These are phyloP conservation scores for Phascolomyces articulosus DNA, from an alignment of 371 early-diverging fungal species.

Conservation along the genomic window DNA sequence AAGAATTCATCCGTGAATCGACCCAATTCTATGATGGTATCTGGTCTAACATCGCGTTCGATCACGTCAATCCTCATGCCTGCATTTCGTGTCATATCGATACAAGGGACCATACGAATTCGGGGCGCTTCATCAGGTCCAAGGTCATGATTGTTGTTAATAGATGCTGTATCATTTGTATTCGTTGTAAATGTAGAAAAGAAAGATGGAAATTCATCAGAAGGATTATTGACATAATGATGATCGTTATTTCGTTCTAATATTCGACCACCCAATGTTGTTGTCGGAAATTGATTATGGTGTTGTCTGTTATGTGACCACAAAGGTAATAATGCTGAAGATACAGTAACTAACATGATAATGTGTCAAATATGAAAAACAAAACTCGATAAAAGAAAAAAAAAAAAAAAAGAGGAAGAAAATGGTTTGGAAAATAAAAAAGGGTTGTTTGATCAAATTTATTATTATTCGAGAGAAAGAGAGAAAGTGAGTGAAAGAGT, in stretches of 20 bases:
- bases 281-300: neutral
- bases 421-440: neutral
- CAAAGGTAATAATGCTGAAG: neutral
- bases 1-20: constrained; percentile 71
- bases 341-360: neutral
- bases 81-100: constrained; percentile 56
- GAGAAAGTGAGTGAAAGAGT: neutral
- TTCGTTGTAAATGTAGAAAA: constrained; percentile 6
- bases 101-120: constrained; percentile 70
- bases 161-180: neutral
- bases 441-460: neutral
- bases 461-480: neutral
- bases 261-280: too few species aligned
- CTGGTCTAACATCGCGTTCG: constrained; percentile 69
- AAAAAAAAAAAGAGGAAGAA: constrained; percentile 3
- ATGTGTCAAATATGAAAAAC: neutral
- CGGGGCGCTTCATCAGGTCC: constrained; percentile 37
- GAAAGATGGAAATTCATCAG: neutral
- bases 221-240: neutral
- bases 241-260: too few species aligned
- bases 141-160: neutral
- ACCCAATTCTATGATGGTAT: constrained; percentile 67
- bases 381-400: constrained; percentile 8
- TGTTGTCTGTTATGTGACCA: neutral
- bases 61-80: constrained; percentile 72